Conservation (phyloP, 1,284 basidiomycete species). For the Tilletia horrida region DNA sequence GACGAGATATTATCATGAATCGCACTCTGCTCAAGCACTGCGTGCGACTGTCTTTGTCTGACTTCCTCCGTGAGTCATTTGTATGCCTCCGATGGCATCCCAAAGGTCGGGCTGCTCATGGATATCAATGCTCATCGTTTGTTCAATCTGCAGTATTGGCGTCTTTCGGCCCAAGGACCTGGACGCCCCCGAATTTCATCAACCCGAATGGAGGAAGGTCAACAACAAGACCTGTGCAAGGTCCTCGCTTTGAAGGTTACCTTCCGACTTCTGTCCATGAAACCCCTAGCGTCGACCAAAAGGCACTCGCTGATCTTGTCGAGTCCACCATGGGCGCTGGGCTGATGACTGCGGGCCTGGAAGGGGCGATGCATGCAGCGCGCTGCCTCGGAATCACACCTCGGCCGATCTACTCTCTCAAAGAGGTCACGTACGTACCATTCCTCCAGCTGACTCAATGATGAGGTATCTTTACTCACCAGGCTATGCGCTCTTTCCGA, state of each 20-base stretch:
- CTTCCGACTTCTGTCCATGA: not conserved
- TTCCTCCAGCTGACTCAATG: no score
- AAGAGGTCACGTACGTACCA: slow-evolving; percentile 19
- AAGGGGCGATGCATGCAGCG: slow-evolving; percentile 20
- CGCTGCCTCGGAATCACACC: slow-evolving; percentile 25
- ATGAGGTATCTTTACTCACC: no score
- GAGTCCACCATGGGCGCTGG: slow-evolving; percentile 36
- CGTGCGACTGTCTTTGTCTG: slow-evolving; percentile 22
- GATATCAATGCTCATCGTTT: slow-evolving; percentile 2
- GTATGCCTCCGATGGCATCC: not conserved
- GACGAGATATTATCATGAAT: slow-evolving; percentile 36
- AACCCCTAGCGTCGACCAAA: slow-evolving; percentile 23
- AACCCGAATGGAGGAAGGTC: slow-evolving; percentile 1
- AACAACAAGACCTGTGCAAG: not conserved
- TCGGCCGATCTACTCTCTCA: slow-evolving; percentile 1
- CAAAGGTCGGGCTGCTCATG: not conserved
- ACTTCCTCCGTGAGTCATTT: slow-evolving; percentile 18
- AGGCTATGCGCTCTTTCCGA: no score
- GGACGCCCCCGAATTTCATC: slow-evolving; percentile 6
- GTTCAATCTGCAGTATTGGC: not conserved
- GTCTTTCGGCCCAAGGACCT: not conserved
- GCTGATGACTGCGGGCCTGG: slow-evolving; percentile 11
- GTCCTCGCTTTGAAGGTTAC: not conserved
- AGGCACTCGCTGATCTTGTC: slow-evolving; percentile 34
- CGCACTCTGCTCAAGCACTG: slow-evolving; percentile 28